Evolutionary conservation across 192 early-diverging fungal genomes (phyloP).

Genomic region (Cetraspora pellucida): DNA sequence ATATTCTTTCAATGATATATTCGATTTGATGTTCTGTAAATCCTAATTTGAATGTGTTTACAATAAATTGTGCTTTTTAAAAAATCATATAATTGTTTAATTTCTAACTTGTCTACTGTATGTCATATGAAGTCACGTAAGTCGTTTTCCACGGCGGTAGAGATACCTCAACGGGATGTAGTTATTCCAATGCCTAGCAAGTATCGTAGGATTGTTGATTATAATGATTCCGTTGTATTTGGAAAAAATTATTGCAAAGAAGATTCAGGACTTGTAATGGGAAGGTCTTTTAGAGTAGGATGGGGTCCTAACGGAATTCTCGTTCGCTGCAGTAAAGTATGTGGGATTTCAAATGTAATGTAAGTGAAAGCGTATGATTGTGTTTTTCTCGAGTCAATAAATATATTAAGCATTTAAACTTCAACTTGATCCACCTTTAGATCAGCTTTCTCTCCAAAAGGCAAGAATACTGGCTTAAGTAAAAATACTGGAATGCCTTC

Average conservation of each 20-base stretch:
- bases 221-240: not conserved
- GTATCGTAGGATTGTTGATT: not conserved
- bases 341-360: conserved; percentile 39
- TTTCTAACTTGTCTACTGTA: not conserved
- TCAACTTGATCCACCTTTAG: not conserved
- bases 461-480: not conserved
- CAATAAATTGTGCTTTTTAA: too few relatives aligned
- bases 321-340: conserved; percentile 56
- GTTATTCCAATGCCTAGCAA: not conserved
- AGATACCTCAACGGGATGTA: not conserved
- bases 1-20: too few relatives aligned
- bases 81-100: too few relatives aligned
- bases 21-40: too few relatives aligned
- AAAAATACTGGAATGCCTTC: conserved; percentile 1
- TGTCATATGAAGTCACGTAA: not conserved
- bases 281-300: conserved; percentile 79
- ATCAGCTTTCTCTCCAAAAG: not conserved
- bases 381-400: too few relatives aligned
- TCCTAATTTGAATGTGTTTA: too few relatives aligned
- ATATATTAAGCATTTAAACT: not conserved
- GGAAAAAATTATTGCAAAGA: not conserved
- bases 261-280: conserved; percentile 56
- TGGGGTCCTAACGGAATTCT: conserved; percentile 81
- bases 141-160: not conserved
- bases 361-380: conserved; percentile 18